phyloP scores from a whole-genome alignment of 2,329 filamentous ascomycete species.

The Dactylellina drechsleri region DNA sequence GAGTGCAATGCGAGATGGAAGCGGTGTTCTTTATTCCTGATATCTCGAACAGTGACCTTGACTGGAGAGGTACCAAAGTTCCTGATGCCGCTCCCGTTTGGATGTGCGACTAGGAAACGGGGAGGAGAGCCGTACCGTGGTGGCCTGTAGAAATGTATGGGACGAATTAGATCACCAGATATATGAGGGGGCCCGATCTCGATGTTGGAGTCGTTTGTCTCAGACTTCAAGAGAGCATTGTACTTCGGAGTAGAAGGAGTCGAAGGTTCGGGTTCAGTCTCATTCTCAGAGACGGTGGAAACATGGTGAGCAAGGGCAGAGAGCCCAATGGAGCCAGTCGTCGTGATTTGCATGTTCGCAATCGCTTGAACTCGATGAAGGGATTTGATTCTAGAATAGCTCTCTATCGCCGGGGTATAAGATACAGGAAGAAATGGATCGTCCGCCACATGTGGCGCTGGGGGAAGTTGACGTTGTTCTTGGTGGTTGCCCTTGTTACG shows the following conservation, averaged over 20 bases:
- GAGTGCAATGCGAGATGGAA: constrained; percentile 48
- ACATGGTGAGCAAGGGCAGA: constrained; percentile 11
- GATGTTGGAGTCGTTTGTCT: background rate
- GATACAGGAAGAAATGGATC: too few relatives aligned
- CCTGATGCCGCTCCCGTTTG: constrained; percentile 41
- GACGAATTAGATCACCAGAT: constrained; percentile 23
- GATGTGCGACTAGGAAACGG: constrained; percentile 33
- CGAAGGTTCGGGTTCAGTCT: background rate
- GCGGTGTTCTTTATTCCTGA: constrained; percentile 47
- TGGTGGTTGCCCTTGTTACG: too few relatives aligned
- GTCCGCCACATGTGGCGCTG: too few relatives aligned
- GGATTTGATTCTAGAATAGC: too few relatives aligned
- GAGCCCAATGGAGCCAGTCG: background rate
- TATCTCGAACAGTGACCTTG: constrained; percentile 31
- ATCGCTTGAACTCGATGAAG: too few relatives aligned
- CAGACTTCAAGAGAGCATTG: background rate
- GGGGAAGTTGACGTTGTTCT: too few relatives aligned
- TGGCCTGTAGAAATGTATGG: constrained; percentile 27
- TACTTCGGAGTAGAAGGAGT: background rate
- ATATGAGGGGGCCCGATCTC: background rate
- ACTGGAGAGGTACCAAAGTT: constrained; percentile 38
- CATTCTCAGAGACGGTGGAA: background rate
- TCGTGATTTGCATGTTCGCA: background rate
- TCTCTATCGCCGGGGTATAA: too few relatives aligned
- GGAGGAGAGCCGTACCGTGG: constrained; percentile 43